Base-by-base conservation (phyloP, 1,139 yeast genomes). In the Meyerozyma carpophila region DNA sequence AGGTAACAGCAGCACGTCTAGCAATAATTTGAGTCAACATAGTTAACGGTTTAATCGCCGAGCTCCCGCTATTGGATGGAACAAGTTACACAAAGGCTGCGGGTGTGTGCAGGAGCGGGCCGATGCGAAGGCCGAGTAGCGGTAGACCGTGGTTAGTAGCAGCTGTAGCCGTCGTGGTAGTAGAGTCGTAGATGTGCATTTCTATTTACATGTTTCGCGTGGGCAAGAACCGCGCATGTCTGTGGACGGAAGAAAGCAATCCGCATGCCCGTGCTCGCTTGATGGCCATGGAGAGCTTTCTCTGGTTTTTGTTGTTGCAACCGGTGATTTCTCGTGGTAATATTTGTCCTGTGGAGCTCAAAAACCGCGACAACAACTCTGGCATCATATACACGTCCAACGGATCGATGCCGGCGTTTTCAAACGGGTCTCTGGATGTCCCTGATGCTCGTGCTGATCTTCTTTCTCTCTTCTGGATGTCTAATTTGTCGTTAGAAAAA, bases 181-280 rank as follows among this genome's bases (percentile, higher is more conserved):
- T 27, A 13, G 3, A 27, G 24, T 8, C 24, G 24, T 21, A 21
- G n/a, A n/a, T n/a, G n/a, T n/a, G 24, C 8, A 21, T 10, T 3
- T 27, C 32, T 48, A 34, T 32, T 55, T 59, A 70, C 58, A 70
- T 56, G 50, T 62, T 60, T 55, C 77, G 63, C 39, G 55, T 43
- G 43, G 78, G 80, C 59, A 70, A 66, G 60, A 53, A 65, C 51
- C 68, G 52, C 47, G 69, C 66, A 57, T 81, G 83, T 57, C 70
- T 77, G 52, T 82, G 85, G 24, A 79, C 81, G 50, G 79, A 66
- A 37, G 87, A 77, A 60, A 85, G 66, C 45, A 84, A 65, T 0
- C 93, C 94, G 49, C 80, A 74, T 7, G 81, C 76, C 60, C 87
- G 79, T 7, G 89, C 82, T 51, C 90, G 73, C 59, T 81, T 80